These are phyloP conservation scores for Monascus purpureus DNA, from an alignment of 495 filamentous ascomycete species.

Conservation along the genomic window DNA sequence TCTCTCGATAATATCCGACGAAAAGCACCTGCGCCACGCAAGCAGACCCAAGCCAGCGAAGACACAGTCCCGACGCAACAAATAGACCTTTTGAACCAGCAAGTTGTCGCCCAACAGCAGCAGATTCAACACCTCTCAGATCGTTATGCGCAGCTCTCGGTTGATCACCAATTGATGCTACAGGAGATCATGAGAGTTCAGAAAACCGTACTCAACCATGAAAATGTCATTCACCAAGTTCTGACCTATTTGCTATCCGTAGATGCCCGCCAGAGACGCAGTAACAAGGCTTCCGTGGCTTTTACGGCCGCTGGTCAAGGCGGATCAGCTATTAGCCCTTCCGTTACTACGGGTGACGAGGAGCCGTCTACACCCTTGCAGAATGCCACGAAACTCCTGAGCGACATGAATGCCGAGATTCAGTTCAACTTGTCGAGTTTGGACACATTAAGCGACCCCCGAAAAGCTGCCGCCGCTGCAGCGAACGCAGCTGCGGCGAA, in stretches of 20 bases:
- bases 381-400: constrained; percentile 79
- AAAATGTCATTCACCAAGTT: constrained; percentile 59
- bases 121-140: constrained; percentile 78
- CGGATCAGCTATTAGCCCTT: constrained; percentile 25
- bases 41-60: constrained; percentile 46
- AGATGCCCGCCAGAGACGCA: constrained; percentile 49
- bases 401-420: constrained; percentile 62
- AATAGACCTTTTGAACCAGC: constrained; percentile 76
- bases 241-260: constrained; percentile 56
- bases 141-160: constrained; percentile 68
- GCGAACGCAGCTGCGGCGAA: background rate
- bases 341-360: constrained; percentile 41
- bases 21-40: constrained; percentile 87
- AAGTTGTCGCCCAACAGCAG: constrained; percentile 80
- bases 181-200: constrained; percentile 80
- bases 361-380: constrained; percentile 72
- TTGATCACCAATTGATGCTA: constrained; percentile 74
- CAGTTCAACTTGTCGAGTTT: constrained; percentile 62
- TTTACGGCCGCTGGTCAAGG: constrained; percentile 27
- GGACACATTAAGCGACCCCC: constrained; percentile 61
- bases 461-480: constrained; percentile 34
- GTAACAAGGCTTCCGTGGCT: constrained; percentile 37
- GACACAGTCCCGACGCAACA: constrained; percentile 76
- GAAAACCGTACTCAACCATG: constrained; percentile 77
- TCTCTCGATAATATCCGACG: constrained; percentile 92